phyloP scores from a whole-genome alignment of 225 moss, liverwort and hornwort species.

The Straminergon stramineum region DNA sequence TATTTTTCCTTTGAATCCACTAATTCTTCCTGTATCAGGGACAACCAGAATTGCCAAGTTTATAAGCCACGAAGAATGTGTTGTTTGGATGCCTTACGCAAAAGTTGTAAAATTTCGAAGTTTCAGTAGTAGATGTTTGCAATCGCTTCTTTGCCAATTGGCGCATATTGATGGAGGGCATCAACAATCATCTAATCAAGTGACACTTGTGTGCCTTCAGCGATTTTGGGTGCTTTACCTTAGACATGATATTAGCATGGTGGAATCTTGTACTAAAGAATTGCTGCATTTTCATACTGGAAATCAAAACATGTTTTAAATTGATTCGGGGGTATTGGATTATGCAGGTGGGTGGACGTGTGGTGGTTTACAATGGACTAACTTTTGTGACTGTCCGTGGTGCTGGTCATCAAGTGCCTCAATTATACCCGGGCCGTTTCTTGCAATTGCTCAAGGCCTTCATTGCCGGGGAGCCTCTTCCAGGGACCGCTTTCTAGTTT shows the following conservation, averaged over 20 bases:
- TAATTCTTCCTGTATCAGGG: no score
- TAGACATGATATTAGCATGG: no score
- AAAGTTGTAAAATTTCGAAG: neutral
- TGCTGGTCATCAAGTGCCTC: constrained; percentile 62
- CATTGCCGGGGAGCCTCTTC: neutral
- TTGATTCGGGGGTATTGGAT: neutral
- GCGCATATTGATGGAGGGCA: neutral
- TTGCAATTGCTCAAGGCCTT: constrained; percentile 29
- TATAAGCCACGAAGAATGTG: neutral
- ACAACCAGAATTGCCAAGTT: neutral
- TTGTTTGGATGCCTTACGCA: neutral
- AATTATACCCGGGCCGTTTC: constrained; percentile 29
- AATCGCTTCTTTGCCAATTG: neutral
- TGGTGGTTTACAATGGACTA: constrained; percentile 25
- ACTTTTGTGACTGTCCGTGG: constrained; percentile 52
- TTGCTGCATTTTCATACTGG: neutral
- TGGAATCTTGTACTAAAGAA: no score
- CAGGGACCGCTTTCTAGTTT: neutral
- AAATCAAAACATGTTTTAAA: neutral
- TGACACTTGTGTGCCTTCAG: neutral
- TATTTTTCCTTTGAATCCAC: neutral
- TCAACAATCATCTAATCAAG: neutral
- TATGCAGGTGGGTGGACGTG: constrained; percentile 55
- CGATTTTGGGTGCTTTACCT: neutral
- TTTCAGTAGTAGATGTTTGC: neutral